A percentile compares a stretch with the other conserved stretches of the same genome.
These are phyloP conservation scores for Dendrobium officinale DNA, from an alignment of 106 monocot species.

Conservation along the genomic window DNA sequence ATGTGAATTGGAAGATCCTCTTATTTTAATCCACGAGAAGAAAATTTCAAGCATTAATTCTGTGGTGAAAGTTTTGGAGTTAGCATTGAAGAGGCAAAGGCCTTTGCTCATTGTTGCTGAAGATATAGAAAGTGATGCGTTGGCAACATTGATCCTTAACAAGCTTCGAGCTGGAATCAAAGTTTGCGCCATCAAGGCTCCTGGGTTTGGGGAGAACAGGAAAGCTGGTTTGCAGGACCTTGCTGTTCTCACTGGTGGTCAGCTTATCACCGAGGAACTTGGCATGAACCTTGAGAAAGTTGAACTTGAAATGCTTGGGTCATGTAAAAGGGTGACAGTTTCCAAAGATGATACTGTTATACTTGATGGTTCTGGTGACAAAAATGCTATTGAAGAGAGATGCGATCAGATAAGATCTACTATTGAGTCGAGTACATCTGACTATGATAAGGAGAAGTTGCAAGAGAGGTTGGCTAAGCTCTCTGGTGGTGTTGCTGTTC, in stretches of 20 bases:
- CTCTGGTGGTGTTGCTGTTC: constrained; percentile 72
- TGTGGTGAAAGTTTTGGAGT: constrained; percentile 68
- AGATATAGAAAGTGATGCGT: constrained; percentile 73
- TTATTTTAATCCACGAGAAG: constrained; percentile 85
- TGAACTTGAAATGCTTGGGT: constrained; percentile 79
- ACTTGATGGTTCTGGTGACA: constrained; percentile 95
- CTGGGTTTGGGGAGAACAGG: constrained; percentile 93
- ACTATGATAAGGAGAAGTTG: constrained; percentile 67
- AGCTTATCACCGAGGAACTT: constrained; percentile 90
- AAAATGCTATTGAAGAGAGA: constrained; percentile 92
- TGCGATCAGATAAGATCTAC: constrained; percentile 67
- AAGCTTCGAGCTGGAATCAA: constrained; percentile 90
- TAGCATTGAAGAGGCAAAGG: constrained; percentile 85
- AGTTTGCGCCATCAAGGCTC: constrained; percentile 92
- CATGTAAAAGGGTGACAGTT: constrained; percentile 92
- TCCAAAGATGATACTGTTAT: constrained; percentile 96
- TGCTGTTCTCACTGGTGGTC: constrained; percentile 76
- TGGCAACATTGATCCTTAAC: constrained; percentile 75
- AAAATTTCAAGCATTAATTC: constrained; percentile 74
- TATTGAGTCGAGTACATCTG: constrained; percentile 61
- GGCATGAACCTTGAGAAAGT: constrained; percentile 98
- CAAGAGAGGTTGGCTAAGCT: constrained; percentile 72
- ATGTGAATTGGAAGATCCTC: constrained; percentile 90
- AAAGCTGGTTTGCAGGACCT: constrained; percentile 80
- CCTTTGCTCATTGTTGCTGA: constrained; percentile 82